phyloP scores from a whole-genome alignment of 768 basidiomycete species.

The Leccinellum rugosiceps region DNA sequence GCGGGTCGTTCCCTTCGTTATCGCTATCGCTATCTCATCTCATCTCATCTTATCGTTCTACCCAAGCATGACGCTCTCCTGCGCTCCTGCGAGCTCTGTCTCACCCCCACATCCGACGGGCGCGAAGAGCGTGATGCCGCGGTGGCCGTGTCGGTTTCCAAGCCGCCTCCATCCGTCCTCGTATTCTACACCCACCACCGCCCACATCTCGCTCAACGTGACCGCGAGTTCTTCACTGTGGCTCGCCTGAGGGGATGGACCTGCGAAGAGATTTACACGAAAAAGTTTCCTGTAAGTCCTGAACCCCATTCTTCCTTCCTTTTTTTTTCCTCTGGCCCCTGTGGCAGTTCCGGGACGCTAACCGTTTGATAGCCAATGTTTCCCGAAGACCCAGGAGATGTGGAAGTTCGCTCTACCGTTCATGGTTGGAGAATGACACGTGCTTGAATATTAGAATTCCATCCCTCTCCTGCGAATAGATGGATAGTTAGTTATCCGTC shows the following conservation, averaged over 20 bases:
- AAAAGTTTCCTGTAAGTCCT: constrained; percentile 56
- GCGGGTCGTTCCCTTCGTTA: constrained; percentile 4
- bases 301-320: background rate
- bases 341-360: background rate
- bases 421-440: constrained; percentile 72
- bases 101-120: constrained; percentile 21
- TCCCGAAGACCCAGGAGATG: constrained; percentile 79
- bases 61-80: constrained; percentile 78
- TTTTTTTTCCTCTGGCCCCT: background rate
- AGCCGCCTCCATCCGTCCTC: constrained; percentile 46
- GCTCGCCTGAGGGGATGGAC: constrained; percentile 65
- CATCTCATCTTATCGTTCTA: background rate
- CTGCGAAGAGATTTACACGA: constrained; percentile 65
- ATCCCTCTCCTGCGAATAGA: background rate
- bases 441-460: background rate
- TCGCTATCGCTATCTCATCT: background rate
- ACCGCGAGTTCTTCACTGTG: constrained; percentile 76
- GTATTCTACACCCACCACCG: constrained; percentile 91
- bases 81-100: constrained; percentile 58
- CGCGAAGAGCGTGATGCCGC: constrained; percentile 1
- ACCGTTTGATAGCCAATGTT: constrained; percentile 72
- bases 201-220: constrained; percentile 77
- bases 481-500: too few species aligned
- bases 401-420: constrained; percentile 72
- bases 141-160: background rate